Base-by-base conservation (phyloP, 2,329 filamentous ascomycete genomes). In the Ceratocystiopsis minuta region DNA sequence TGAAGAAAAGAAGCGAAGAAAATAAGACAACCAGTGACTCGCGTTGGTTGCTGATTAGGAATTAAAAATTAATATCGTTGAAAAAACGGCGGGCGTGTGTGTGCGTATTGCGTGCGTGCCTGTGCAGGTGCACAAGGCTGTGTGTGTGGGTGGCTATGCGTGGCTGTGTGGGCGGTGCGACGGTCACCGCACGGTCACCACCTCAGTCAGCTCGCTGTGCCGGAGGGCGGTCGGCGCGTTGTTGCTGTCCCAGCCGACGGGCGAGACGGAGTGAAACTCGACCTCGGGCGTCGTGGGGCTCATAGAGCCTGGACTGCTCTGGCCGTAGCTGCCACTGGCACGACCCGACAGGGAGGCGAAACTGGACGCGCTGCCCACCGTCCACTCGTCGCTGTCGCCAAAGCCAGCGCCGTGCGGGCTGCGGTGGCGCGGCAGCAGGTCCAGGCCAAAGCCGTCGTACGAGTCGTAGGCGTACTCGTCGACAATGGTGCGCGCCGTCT, bases 311-410 rank as follows among this genome's bases (percentile, higher is more conserved):
- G 67, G 67, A 43, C 64, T 67, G 40, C 58, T 65, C 43, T 62
- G 64, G 48, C 64, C 67, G 38, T 62, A 63, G 41, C 64, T 66
- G 16, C 37, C 60, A 45, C 60, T 64, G 31, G 54, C 54, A 33
- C 57, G 59, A 44, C 53, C 55, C 6, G 55, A 48, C 3, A 46
- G 47, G 6, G 56, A 59, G 32, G 55, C 79, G 34, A 78, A 81
- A 55, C 80, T 74, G 0, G 82, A 90, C 42, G 78, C 86, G 51
- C 84, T 90, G 46, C 82, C 85, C 37, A 88, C 72, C 10, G 85
- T 88, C 86, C 86, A 94, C 53, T 90, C 85, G 51, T 93, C 86
- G 53, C 80, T 85, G 50, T 87, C 70, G 46, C 62, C 61, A 34
- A 54, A 57, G 15, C 59, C 58, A 28, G 37, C 33, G 36, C 34